Evolutionary conservation across 306 rosid genomes (phyloP), one percentile per base, ranked within the genome.

Genomic region (Rosa chinensis): DNA sequence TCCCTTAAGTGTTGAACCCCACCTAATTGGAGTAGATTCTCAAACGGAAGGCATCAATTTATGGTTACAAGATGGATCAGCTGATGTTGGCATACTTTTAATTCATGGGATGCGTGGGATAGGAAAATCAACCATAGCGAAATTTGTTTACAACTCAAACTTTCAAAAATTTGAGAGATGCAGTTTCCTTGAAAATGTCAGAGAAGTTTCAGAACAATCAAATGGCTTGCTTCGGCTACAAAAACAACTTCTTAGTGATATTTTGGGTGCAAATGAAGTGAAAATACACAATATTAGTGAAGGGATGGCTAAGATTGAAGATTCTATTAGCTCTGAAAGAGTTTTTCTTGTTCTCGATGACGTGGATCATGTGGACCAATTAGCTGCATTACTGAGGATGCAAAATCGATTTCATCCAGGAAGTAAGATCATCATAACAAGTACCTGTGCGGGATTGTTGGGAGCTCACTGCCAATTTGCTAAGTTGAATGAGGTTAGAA

Each of bases 91-190:
- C 4, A 72, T 49, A 16, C 17, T 72, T 49, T 5, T 72, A 1
- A 48, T 72, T 4, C 2, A 72, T 4, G 75, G 75, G 0, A 49
- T 72, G 59, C 59, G 61, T 0, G 75, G 75, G 4, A 40, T 40
- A 40, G 75, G 75, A 1, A 72, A 72, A 61, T 48, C 62, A 28
- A 72, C 75, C 1, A 72, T 72, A 48, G 62, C 75, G 28, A 72
- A 32, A 17, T 28, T 3, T 28, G 75, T 70, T 23, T 70, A 70
- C 10, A 2, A 42, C 0, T 7, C 42, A 3, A 25, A 70, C 53
- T 32, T 28, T 1, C 4, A 0, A 25, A 49, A 7, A 48, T 72
- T 72, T 72, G 25, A 28, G 35, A 20, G 62, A 16, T 5, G 11
- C 62, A 72, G 75, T 72, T 72, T 72, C 23, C n/a, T 72, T 7